phyloP scores from a whole-genome alignment of 2,329 filamentous ascomycete species.

The Nemania diffusa region DNA sequence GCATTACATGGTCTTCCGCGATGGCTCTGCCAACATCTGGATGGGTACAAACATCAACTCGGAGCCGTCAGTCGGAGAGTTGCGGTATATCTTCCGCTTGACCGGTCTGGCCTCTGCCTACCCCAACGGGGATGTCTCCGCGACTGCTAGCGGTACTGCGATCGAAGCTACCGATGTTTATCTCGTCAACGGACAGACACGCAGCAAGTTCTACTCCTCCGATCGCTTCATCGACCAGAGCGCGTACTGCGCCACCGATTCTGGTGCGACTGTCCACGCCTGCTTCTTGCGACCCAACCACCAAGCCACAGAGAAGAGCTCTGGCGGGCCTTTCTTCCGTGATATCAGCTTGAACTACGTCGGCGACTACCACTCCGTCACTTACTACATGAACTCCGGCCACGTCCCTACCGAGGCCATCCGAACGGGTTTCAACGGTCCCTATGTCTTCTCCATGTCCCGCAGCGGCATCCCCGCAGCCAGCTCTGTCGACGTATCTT shows the following conservation, averaged over 20 bases:
- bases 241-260: slow-evolving; percentile 60
- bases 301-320: slow-evolving; percentile 64
- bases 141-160: slow-evolving; percentile 56
- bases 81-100: slow-evolving; percentile 61
- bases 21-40: slow-evolving; percentile 60
- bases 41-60: slow-evolving; percentile 63
- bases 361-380: slow-evolving; percentile 61
- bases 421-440: slow-evolving; percentile 68
- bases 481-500: slow-evolving; percentile 61
- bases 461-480: slow-evolving; percentile 59
- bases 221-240: slow-evolving; percentile 70
- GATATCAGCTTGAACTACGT: slow-evolving; percentile 68
- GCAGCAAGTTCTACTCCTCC: slow-evolving; percentile 71
- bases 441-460: slow-evolving; percentile 67
- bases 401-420: slow-evolving; percentile 66
- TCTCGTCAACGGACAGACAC: slow-evolving; percentile 63
- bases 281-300: slow-evolving; percentile 50
- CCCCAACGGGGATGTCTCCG: slow-evolving; percentile 57
- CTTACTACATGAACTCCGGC: slow-evolving; percentile 70
- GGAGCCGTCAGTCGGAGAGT: slow-evolving; percentile 59
- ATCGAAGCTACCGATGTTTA: slow-evolving; percentile 62
- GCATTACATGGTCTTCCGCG: slow-evolving; percentile 64
- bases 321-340: slow-evolving; percentile 66
- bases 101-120: slow-evolving; percentile 53
- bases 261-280: slow-evolving; percentile 45